Conservation (phyloP, 768 basidiomycete genomes). For the Lactarius indigo region DNA sequence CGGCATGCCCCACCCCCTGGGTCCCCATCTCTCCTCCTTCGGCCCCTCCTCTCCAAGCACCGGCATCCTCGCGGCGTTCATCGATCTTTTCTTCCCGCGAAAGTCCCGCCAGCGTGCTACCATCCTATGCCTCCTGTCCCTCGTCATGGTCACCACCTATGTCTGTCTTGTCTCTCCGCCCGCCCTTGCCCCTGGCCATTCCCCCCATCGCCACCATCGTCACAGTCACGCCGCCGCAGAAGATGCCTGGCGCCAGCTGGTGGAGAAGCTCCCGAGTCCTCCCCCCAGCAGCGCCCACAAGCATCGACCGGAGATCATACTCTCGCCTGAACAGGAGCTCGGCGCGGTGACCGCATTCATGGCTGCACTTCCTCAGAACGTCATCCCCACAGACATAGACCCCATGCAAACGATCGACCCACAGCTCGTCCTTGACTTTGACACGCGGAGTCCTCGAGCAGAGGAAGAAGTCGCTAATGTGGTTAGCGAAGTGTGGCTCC, state of each 20-base stretch:
- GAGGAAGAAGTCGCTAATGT: constrained; percentile 55
- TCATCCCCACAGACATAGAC: constrained; percentile 64
- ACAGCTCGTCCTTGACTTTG: constrained; percentile 78
- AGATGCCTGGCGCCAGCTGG: constrained; percentile 20
- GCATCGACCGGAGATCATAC: constrained; percentile 39
- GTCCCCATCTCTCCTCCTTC: neutral
- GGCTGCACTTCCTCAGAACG: constrained; percentile 68
- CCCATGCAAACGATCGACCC: constrained; percentile 68
- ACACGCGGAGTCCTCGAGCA: constrained; percentile 63
- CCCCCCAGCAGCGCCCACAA: constrained; percentile 25
- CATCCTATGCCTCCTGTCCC: constrained; percentile 22
- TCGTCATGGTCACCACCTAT: constrained; percentile 17
- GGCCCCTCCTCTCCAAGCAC: neutral
- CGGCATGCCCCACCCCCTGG: constrained; percentile 7
- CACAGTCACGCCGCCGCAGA: neutral
- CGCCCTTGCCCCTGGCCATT: neutral
- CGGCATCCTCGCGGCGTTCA: neutral
- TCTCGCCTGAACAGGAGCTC: constrained; percentile 59
- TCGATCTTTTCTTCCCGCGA: constrained; percentile 20
- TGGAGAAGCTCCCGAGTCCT: constrained; percentile 3
- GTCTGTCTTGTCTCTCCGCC: constrained; percentile 24
- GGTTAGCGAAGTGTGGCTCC: constrained; percentile 64
- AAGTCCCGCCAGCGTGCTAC: constrained; percentile 22
- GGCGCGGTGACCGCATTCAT: constrained; percentile 74
- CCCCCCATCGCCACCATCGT: neutral